Conservation (phyloP, 139 green algal species). For the Zygnema circumcarinatum region DNA sequence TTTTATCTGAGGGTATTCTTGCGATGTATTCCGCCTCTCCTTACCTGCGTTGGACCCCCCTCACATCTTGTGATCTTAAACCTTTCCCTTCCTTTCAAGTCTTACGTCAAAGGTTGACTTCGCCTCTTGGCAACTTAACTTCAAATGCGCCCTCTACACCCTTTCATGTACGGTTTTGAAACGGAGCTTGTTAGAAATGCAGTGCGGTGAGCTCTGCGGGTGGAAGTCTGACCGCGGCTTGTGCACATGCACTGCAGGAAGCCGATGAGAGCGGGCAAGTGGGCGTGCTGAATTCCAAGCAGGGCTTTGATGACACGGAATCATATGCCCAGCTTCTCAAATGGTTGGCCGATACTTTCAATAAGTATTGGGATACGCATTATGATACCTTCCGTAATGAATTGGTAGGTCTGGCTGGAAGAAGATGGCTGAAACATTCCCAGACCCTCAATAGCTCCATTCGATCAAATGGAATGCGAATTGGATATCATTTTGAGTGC, state of each 20-base stretch:
- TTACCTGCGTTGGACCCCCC: no score
- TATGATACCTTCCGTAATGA: background rate
- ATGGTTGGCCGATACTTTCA: background rate
- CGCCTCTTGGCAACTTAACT: no score
- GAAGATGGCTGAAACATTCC: background rate
- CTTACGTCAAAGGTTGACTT: no score
- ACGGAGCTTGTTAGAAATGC: no score
- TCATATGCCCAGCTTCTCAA: conserved; percentile 4
- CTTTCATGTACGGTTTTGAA: no score
- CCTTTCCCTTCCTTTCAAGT: no score
- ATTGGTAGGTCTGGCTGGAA: background rate
- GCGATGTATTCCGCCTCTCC: no score
- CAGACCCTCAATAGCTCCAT: background rate
- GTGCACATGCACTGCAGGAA: conserved; percentile 22
- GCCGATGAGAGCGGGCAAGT: background rate
- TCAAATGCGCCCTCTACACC: no score
- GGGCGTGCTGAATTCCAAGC: conserved; percentile 31
- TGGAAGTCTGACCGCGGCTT: background rate
- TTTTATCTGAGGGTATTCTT: background rate
- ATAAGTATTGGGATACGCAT: conserved; percentile 27
- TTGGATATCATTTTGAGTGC: background rate
- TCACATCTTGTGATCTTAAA: no score
- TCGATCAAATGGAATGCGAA: background rate
- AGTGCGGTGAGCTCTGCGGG: background rate
- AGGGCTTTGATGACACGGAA: conserved; percentile 23